Evolutionary conservation across 257 asterid genomes (phyloP), one percentile per base, ranked within the genome.

Genomic region (Eustoma russellianum): DNA sequence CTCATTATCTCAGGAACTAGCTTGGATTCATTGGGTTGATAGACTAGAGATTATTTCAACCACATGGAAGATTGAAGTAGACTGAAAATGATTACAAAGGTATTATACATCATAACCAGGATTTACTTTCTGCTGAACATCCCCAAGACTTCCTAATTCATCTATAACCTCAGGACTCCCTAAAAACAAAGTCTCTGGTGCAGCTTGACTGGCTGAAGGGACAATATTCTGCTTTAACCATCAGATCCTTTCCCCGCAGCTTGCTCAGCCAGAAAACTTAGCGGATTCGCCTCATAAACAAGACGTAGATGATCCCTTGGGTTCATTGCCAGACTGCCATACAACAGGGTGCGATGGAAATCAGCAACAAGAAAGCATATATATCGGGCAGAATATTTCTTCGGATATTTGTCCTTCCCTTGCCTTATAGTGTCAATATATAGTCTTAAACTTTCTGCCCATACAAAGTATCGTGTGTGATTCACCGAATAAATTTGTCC

Each of bases 291-390:
- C 70, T 90, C 98, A 14, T 86, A 91, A n/a, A 91, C 94, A 10
- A 91, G 96, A 0, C 98, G 98, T 17, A 91, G 96, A 76, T 86
- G 98, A 62, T 78, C 83, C 77, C 98, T 77, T 8, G 98, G 98
- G 57, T 90, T 90, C 98, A 86, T 90, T 2, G 96, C 89, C 51
- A 78, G 72, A 9, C 98, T 96, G 15, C 98, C 98, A 51, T 90
- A 90, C 41, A 90, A 59, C 43, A 90, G 88, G 3, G 98, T 90
- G 10, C 98, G 74, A 50, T 90, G 98, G 60, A 90, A 82, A 90
- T 90, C 98, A 46, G 98, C 98, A 66, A 90, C 95, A 6, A 86
- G 96, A 57, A 96, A 90, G 48, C 95, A 90, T 68, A 90, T 90
- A 59, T 90, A 90, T 40, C 98, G 70, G n/a, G 98, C 96, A 11